Evolutionary conservation across 2,329 filamentous ascomycete species (phyloP), one percentile per base, ranked within the genome.

Genomic region (Ceratocystis eucalypticola): DNA sequence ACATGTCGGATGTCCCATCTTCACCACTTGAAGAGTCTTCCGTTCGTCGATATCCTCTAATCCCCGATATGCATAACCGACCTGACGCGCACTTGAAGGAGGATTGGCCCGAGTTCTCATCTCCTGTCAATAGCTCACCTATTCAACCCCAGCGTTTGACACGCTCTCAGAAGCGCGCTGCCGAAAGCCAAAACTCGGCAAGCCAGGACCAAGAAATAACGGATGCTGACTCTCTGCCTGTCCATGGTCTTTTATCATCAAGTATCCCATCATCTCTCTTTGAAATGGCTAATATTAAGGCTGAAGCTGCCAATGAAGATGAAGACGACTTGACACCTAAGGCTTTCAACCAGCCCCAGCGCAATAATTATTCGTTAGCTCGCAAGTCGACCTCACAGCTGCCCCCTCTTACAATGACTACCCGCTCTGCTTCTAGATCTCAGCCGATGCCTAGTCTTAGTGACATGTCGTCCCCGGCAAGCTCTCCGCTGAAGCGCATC

Each of bases 71-170:
- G 67, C 79, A 45, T 80, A 80, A 22, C 77, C 73, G 44, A 77
- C 73, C 64, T 73, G 71, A 57, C n/a, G 62, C 30, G 7, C 57
- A 50, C 20, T 20, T 53, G 55, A 75, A 71, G 63, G 71, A 77
- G 44, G 76, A 79, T 30, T 84, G 81, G 79, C 77, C 80, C 8
- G 80, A 84, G n/a, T 84, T 82, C 0, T 84, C 83, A 1, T 82
- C 83, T 8, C 79, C 69, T 22, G 64, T 70, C 12, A 69, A 66
- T 12, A 80, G 78, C 10, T 83, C 82, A 2, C 83, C 83, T 1
- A 71, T 73, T 28, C 65, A 68, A 17, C 62, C 65, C 2, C 50
- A 61, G 30, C 66, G 66, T n/a, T 41, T 68, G 20, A 68, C 66
- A 5, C 22, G 66, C 17, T 66, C 66, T 10, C 64, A 61, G 20